phyloP scores from a whole-genome alignment of 805 yeast species.

The Wickerhamiella occidentalis region DNA sequence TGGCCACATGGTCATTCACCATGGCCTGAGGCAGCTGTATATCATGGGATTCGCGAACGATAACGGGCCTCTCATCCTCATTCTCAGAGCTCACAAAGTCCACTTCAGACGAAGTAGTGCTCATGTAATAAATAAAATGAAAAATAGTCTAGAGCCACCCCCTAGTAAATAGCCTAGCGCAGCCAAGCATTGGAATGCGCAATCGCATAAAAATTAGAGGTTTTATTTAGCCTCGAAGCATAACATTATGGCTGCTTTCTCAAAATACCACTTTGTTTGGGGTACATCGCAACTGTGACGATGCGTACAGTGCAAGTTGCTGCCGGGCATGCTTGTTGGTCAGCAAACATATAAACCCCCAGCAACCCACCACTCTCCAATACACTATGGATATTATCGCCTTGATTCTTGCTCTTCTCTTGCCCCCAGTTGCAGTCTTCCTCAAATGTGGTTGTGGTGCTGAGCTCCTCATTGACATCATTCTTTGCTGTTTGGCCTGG shows the following conservation, averaged over 20 bases:
- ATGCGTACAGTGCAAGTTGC: not conserved
- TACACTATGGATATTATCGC: conserved; percentile 18
- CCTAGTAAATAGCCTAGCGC: too few relatives aligned
- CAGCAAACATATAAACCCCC: not conserved
- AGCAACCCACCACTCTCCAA: not conserved
- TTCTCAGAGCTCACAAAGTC: conserved; percentile 2
- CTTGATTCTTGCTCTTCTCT: conserved; percentile 33
- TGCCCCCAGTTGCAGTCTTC: conserved; percentile 55
- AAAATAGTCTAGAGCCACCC: not conserved
- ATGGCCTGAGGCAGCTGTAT: not conserved
- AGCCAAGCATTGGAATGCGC: too few relatives aligned
- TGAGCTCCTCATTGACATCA: conserved; percentile 41
- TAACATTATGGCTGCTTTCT: too few relatives aligned
- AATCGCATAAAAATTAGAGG: too few relatives aligned
- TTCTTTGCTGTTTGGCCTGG: conserved; percentile 61
- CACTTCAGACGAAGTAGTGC: conserved; percentile 3
- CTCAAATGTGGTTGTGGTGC: conserved; percentile 45
- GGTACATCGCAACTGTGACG: not conserved
- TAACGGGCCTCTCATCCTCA: conserved; percentile 2
- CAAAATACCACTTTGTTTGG: not conserved
- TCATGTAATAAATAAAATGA: conserved; percentile 10
- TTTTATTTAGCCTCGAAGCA: too few relatives aligned
- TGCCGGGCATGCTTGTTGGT: not conserved
- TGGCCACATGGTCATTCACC: not conserved
- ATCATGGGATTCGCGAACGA: not conserved